Conservation (phyloP, 2,329 filamentous ascomycete genomes). For the Dothiorella sarmentorum region DNA sequence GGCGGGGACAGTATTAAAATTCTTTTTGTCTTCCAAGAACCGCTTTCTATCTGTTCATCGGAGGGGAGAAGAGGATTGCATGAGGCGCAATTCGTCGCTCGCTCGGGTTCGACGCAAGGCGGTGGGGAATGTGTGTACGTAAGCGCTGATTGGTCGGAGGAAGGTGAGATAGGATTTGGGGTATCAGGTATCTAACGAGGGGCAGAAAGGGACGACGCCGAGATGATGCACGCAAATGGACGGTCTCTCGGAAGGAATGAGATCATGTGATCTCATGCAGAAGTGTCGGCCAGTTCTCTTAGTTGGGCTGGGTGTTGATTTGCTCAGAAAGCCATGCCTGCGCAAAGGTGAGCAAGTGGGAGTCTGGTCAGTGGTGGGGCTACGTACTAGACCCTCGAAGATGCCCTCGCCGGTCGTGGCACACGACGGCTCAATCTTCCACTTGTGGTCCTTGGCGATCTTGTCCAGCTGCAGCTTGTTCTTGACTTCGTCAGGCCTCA, state of each 20-base stretch:
- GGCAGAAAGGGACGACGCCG: slow-evolving; percentile 1
- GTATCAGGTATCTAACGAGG: slow-evolving; percentile 11
- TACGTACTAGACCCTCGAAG: slow-evolving; percentile 48
- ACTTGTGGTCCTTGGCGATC: slow-evolving; percentile 51
- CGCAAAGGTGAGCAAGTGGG: neutral
- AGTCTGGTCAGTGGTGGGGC: neutral
- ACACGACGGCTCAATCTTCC: slow-evolving; percentile 54
- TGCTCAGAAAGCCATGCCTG: slow-evolving; percentile 19
- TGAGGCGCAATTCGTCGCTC: neutral
- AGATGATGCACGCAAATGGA: slow-evolving; percentile 11
- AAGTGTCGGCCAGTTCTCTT: neutral
- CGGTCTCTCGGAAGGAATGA: slow-evolving; percentile 4
- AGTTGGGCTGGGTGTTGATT: slow-evolving; percentile 19
- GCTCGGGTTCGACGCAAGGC: neutral
- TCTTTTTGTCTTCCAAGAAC: slow-evolving; percentile 5
- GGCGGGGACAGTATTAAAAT: neutral
- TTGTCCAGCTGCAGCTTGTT: slow-evolving; percentile 47
- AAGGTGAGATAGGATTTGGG: neutral
- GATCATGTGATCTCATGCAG: neutral
- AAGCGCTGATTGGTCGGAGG: neutral
- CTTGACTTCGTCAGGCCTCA: slow-evolving; percentile 50
- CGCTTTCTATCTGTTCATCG: slow-evolving; percentile 1
- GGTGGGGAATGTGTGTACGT: neutral
- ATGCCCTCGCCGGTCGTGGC: slow-evolving; percentile 53
- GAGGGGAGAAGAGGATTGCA: neutral